A percentile compares a stretch with the other conserved stretches of the same genome.
Conservation (phyloP, 2,329 filamentous ascomycete species). For the Verticillium tricorpus region DNA sequence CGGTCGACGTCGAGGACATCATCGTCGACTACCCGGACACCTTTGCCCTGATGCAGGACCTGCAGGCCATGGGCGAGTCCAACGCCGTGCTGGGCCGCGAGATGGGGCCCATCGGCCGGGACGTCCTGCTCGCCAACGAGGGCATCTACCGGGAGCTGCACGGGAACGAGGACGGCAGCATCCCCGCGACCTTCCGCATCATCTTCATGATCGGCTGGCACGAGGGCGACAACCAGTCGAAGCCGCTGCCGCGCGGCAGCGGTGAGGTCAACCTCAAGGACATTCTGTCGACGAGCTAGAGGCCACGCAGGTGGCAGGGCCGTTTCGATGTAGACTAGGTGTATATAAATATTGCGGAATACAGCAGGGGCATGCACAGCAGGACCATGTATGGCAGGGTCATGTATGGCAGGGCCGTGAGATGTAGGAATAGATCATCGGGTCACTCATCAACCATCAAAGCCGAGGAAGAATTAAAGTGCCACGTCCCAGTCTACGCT, state of each 20-base stretch:
- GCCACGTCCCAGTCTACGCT: not conserved
- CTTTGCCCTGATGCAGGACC: constrained; percentile 86
- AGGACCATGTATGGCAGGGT: not conserved
- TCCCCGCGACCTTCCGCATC: constrained; percentile 89
- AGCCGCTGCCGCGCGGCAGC: constrained; percentile 78
- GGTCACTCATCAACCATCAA: too few relatives aligned
- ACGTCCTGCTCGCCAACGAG: constrained; percentile 82
- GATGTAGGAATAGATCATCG: too few relatives aligned
- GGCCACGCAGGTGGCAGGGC: not conserved
- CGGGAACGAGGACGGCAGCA: constrained; percentile 69
- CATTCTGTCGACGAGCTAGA: constrained; percentile 50
- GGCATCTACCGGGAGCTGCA: constrained; percentile 86
- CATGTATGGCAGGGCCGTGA: too few relatives aligned
- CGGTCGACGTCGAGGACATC: constrained; percentile 95
- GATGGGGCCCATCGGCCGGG: constrained; percentile 69
- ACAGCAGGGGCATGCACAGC: not conserved
- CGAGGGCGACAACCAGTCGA: constrained; percentile 69
- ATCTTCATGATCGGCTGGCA: constrained; percentile 99
- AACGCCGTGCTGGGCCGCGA: constrained; percentile 87
- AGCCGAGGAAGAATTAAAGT: not conserved
- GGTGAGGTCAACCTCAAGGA: constrained; percentile 88
- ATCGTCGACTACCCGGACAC: constrained; percentile 89
- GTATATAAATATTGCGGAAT: not conserved
- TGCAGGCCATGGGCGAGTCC: constrained; percentile 94
- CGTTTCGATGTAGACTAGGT: not conserved